Evolutionary conservation across 2,329 filamentous ascomycete genomes (phyloP).

Genomic region (Diaporthe eres): DNA sequence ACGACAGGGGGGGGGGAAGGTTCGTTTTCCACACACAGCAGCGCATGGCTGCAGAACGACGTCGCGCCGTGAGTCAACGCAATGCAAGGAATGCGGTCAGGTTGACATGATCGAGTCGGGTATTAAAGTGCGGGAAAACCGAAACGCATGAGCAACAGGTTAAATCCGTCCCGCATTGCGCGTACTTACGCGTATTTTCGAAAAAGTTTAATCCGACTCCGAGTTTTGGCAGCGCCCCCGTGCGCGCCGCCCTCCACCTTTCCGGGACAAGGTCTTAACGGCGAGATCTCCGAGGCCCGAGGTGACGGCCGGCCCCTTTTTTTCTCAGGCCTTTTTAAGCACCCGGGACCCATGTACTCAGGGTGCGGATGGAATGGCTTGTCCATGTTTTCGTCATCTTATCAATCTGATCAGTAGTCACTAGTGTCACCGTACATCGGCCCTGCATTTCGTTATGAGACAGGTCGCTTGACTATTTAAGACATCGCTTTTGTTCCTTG

Average conservation of each 20-base stretch:
- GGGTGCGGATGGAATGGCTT: slow-evolving; percentile 4
- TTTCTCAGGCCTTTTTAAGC: slow-evolving; percentile 7
- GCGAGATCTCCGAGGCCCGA: slow-evolving; percentile 31
- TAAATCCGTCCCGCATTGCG: slow-evolving; percentile 24
- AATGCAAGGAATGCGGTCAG: background rate
- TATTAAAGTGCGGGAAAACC: background rate
- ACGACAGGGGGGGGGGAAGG: too few species aligned
- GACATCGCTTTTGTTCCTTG: background rate
- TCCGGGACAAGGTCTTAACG: slow-evolving; percentile 15
- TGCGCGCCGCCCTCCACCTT: slow-evolving; percentile 18
- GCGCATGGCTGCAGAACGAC: background rate
- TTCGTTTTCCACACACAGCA: too few species aligned
- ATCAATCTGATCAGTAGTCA: slow-evolving; percentile 38
- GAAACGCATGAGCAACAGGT: background rate
- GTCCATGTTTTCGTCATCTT: slow-evolving; percentile 32
- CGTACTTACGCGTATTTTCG: background rate
- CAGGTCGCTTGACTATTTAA: slow-evolving; percentile 32
- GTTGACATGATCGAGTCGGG: background rate
- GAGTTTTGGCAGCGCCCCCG: background rate
- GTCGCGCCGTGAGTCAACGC: slow-evolving; percentile 4
- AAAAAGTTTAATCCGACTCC: slow-evolving; percentile 22
- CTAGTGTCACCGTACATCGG: background rate
- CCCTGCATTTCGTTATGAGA: slow-evolving; percentile 14
- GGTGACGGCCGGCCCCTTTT: background rate
- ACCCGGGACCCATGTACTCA: background rate